Conservation (phyloP, 2,329 filamentous ascomycete genomes). For the Biscogniauxia marginata region DNA sequence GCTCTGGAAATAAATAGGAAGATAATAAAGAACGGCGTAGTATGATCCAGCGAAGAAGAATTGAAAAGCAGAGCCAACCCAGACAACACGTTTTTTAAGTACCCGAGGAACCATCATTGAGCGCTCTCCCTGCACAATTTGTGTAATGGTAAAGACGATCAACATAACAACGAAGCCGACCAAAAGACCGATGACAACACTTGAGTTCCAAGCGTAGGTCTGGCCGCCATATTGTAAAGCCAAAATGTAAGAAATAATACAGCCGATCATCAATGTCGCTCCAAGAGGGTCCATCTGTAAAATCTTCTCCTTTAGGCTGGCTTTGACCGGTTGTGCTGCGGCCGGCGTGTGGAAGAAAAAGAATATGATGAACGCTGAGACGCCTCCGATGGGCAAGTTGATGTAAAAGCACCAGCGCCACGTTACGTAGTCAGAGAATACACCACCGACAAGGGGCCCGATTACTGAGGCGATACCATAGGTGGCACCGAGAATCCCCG, state of each 20-base stretch:
- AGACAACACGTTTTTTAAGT: constrained; percentile 36
- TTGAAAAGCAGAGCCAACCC: constrained; percentile 27
- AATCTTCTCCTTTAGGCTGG: constrained; percentile 15
- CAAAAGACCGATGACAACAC: not conserved
- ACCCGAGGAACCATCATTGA: constrained; percentile 43
- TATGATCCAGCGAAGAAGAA: constrained; percentile 36
- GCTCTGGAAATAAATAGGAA: constrained; percentile 49
- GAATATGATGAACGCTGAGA: constrained; percentile 17
- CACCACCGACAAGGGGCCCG: constrained; percentile 32
- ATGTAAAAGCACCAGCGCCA: constrained; percentile 24
- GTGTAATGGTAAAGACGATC: constrained; percentile 34
- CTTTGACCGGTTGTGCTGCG: constrained; percentile 6
- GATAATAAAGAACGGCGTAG: constrained; percentile 35
- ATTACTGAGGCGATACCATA: constrained; percentile 42
- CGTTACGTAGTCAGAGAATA: constrained; percentile 21
- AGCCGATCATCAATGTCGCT: constrained; percentile 27
- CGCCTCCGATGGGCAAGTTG: constrained; percentile 20
- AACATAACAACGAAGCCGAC: constrained; percentile 30
- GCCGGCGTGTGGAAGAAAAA: constrained; percentile 23
- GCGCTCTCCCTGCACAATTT: constrained; percentile 35
- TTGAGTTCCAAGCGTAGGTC: constrained; percentile 34
- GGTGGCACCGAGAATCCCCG: constrained; percentile 27
- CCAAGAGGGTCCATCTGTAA: constrained; percentile 30
- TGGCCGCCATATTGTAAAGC: constrained; percentile 47
- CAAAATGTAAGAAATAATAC: constrained; percentile 44